Base-by-base conservation (phyloP, 2,329 filamentous ascomycete species). In the Neofusicoccum cordaticola region DNA sequence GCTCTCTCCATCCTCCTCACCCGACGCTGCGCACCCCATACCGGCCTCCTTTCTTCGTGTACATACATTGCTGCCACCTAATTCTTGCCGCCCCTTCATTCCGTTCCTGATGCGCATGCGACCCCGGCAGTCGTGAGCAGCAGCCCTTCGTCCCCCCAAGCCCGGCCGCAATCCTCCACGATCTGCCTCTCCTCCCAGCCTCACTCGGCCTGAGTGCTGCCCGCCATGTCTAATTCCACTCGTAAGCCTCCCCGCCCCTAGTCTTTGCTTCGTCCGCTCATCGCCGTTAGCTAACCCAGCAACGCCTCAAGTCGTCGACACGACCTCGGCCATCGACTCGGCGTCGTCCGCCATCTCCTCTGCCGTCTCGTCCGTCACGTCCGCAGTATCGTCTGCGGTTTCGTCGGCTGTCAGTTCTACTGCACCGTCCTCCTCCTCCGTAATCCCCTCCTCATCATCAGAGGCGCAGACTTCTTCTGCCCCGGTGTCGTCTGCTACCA, bases 201-300 rank as follows among this genome's bases (percentile, higher is more conserved):
- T 52, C 48, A 15, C 48, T 35, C 48, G 31, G 47, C 35, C 39
- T 63, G 58, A 63, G 39, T 44, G 19, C 19, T n/a, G 47, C 42
- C 51, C 39, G 19, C 17, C 53, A 60, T 63, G 61, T 19, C 34
- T 41, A 64, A 50, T 50, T 34, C 52, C 19, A 64, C 63, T n/a
- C 52, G 63, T 64, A 39, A 64, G 62, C 17, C 17, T 42, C 42
- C 53, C 45, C 45, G 13, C 35, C 35, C 37, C 51, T 13, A 19
- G 22, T 27, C 42, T n/a, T 7, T 2, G 31, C 41, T 5, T 15
- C 62, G 35, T 17, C 19, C 41, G 51, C 52, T 53, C 48, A 52
- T 63, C 62, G 17, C 22, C 51, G 27, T 12, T 42, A 45, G 62
- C 39, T 31, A 56, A 45, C 31, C 42, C 50, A n/a, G 42, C 47